phyloP scores from a whole-genome alignment of 78 protist genomes.

The Dictyostelium intermedium region DNA sequence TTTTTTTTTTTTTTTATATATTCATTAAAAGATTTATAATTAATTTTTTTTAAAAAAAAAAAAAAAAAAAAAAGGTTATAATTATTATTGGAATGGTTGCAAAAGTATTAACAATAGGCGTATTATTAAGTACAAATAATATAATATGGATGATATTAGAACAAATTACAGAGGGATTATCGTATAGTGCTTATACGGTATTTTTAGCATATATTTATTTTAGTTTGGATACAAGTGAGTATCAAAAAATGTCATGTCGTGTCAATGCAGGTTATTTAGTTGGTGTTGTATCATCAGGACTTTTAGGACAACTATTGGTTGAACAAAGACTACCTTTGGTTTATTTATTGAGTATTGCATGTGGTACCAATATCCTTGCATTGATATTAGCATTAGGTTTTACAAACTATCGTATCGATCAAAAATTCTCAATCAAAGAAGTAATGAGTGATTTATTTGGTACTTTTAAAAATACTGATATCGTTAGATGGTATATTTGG shows the following conservation, averaged over 20 bases:
- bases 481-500: constrained; percentile 57
- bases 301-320: constrained; percentile 35
- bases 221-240: constrained; percentile 33
- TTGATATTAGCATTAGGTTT: constrained; percentile 9
- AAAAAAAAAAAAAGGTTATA: not conserved
- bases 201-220: constrained; percentile 49
- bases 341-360: constrained; percentile 4
- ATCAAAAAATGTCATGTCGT: constrained; percentile 52
- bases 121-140: constrained; percentile 19
- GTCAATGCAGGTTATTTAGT: constrained; percentile 59
- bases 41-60: not conserved
- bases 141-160: constrained; percentile 35
- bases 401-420: not conserved
- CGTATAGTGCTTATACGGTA: constrained; percentile 47
- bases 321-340: constrained; percentile 16
- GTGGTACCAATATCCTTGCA: constrained; percentile 9
- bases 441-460: not conserved
- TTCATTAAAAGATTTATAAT: not conserved
- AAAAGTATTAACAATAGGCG: not conserved
- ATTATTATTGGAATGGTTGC: constrained; percentile 61
- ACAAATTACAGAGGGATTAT: constrained; percentile 52
- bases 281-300: constrained; percentile 42
- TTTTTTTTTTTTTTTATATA: not conserved
- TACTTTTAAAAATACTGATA: constrained; percentile 39
- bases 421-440: constrained; percentile 6